Base-by-base conservation (phyloP, 2,329 filamentous ascomycete species). In the Fusarium protoensiforme region DNA sequence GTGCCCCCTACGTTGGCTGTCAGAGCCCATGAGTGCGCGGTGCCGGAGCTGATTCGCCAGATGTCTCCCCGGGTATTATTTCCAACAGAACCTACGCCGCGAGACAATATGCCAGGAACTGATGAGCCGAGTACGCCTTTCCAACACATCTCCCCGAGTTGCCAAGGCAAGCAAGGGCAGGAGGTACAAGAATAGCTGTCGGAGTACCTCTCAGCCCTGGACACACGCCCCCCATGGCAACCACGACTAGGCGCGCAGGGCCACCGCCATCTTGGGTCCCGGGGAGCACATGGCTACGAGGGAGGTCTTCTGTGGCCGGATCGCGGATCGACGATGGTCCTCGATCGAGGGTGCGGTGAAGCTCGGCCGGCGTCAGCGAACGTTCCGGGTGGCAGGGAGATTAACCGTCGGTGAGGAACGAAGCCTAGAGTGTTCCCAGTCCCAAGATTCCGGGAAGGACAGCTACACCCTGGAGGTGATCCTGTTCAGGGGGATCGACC, bases 211-310 rank as follows among this genome's bases (percentile, higher is more conserved):
- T 36, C 20, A 22, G 62, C 60, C 58, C 29, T 74, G 60, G 51
- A 53, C 33, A 61, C 72, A 73, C 72, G 35, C 72, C 72, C 72
- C 29, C 11, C 33, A 36, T 35, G 51, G 31, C 5, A 18, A 18
- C 33, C 54, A 29, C 2, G 48, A 62, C 66, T 70, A 64, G 66
- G 53, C 41, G 64, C 43, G 35, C 65, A 68, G 64, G 39, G 33
- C 62, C 56, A 27, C 48, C 48, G 48, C 48, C 61, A 27, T 64
- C 46, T 56, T 29, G 58, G 57, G 68, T 70, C 69, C 67, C 31
- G 54, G 43, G 58, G 61, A 64, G 62, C 76, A 78, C 76, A 78
- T 78, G 76, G 72, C 60, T 64, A 36, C 64, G 63, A 61, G 41
- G 61, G 14, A 31, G 27, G 64, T 65, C 48, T 39, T 70, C 65